Conservation (phyloP, 371 early-diverging fungal species). For the Actinomucor elegans region DNA sequence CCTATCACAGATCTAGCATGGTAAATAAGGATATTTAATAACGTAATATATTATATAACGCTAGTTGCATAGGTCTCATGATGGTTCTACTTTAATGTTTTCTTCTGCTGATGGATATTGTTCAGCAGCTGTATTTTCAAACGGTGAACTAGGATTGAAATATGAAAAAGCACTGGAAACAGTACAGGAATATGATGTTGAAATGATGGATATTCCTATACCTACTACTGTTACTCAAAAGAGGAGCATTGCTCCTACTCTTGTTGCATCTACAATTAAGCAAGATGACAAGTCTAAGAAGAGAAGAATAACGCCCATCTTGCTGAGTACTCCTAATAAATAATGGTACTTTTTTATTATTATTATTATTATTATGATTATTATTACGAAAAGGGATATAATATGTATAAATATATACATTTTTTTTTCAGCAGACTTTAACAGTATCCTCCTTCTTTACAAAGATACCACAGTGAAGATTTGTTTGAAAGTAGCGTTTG, state of each 20-base stretch:
- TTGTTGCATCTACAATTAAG: background rate
- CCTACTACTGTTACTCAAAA: background rate
- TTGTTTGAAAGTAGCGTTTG: slow-evolving; percentile 40
- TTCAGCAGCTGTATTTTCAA: slow-evolving; percentile 76
- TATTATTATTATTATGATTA: background rate
- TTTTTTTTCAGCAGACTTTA: no score
- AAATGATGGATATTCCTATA: slow-evolving; percentile 27
- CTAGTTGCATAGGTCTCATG: slow-evolving; percentile 54
- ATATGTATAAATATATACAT: no score
- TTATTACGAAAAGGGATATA: background rate
- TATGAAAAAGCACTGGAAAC: slow-evolving; percentile 18
- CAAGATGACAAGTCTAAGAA: slow-evolving; percentile 23
- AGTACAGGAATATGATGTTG: slow-evolving; percentile 19
- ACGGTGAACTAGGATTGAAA: slow-evolving; percentile 55
- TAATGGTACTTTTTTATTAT: background rate
- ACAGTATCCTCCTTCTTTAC: slow-evolving; percentile 34
- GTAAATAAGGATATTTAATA: slow-evolving; percentile 38
- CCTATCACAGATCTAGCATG: slow-evolving; percentile 88
- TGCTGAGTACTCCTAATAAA: slow-evolving; percentile 19
- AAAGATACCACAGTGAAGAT: slow-evolving; percentile 42
- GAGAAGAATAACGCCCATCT: slow-evolving; percentile 40
- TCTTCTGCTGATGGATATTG: slow-evolving; percentile 91
- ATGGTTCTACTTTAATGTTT: slow-evolving; percentile 73
- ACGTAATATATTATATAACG: slow-evolving; percentile 1
- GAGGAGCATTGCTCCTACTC: background rate